Percentiles rank a stretch among this genome's conserved stretches.
Conservation (phyloP, 345 rosid genomes). For the Bruguiera gymnorhiza region DNA sequence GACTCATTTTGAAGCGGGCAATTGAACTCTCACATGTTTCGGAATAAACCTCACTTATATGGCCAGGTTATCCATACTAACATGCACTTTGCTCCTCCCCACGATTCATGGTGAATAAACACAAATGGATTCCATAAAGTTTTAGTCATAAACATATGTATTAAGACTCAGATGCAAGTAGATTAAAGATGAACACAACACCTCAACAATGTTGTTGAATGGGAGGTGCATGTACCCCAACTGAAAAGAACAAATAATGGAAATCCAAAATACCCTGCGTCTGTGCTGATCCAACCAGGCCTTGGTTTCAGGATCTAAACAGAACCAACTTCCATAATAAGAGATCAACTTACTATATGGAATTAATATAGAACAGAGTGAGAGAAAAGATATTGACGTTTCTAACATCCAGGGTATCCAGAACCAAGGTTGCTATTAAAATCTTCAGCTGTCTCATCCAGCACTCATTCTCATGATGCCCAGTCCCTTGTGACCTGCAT, state of each 20-base stretch:
- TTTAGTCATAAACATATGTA: too few species aligned
- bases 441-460: constrained; percentile 74
- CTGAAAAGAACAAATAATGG: constrained; percentile 89
- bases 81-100: neutral
- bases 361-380: neutral
- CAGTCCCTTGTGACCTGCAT: constrained; percentile 84
- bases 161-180: neutral
- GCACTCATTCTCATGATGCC: constrained; percentile 72
- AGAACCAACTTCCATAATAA: constrained; percentile 12
- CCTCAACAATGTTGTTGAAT: constrained; percentile 61
- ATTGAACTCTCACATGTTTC: neutral
- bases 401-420: constrained; percentile 93
- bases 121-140: neutral
- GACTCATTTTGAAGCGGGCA: neutral
- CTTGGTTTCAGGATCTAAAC: constrained; percentile 81
- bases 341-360: constrained; percentile 1
- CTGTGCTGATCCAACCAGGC: constrained; percentile 74
- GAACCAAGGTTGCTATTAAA: constrained; percentile 76
- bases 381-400: neutral
- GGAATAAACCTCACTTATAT: neutral
- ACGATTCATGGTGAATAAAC: neutral
- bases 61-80: neutral
- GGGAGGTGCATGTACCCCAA: constrained; percentile 86
- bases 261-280: constrained; percentile 80
- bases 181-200: constrained; percentile 53